Evolutionary conservation across 75 land plant genomes (phyloP), one percentile per base, ranked within the genome.

Genomic region (Isoetes taiwanensis): DNA sequence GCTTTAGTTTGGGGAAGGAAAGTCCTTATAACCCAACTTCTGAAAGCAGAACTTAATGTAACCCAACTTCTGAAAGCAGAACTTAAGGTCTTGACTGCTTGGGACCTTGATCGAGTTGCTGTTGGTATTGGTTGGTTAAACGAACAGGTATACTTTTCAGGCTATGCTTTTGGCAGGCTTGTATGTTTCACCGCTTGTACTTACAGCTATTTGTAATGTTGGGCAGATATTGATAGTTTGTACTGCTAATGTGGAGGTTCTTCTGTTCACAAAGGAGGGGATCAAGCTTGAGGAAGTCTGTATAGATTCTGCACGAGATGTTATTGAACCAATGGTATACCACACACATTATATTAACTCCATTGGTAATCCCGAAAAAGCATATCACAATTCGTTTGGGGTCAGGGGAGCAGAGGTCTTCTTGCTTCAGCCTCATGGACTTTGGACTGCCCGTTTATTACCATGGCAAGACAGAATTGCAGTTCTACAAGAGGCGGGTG

Each of bases 381-480:
- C 95, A 10, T 84, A 74, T 71, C 85, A 82, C 46, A 94, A 78
- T 54, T 79, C 84, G 41, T 37, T 94, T 27, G 77, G 85, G 19
- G 84, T 85, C 50, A 71, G 90, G 58, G 99, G 90, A 30, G 86
- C 96, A 39, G 72, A 81, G 12, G 29, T 88, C 41, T 94, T 88
- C 65, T 60, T 94, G 48, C 72, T 94, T 42, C 96, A 90, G 34
- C 79, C 90, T 17, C 46, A 37, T 28, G 80, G 78, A 57, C 80
- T 94, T 58, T 63, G 76, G 60, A 74, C 84, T 46, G 83, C 90
- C 67, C 83, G 86, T 4, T 75, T 94, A 50, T 80, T 94, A 43
- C 89, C 99, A 4, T 94, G 99, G 99, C 83, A 82, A 61, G 99
- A 88, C 33, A 69, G 96, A 29, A 80, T 94, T 53, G 80, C 81